Evolutionary conservation across 2,329 filamentous ascomycete genomes (phyloP), one percentile per base, ranked within the genome.

Genomic region (Knufia petricola): DNA sequence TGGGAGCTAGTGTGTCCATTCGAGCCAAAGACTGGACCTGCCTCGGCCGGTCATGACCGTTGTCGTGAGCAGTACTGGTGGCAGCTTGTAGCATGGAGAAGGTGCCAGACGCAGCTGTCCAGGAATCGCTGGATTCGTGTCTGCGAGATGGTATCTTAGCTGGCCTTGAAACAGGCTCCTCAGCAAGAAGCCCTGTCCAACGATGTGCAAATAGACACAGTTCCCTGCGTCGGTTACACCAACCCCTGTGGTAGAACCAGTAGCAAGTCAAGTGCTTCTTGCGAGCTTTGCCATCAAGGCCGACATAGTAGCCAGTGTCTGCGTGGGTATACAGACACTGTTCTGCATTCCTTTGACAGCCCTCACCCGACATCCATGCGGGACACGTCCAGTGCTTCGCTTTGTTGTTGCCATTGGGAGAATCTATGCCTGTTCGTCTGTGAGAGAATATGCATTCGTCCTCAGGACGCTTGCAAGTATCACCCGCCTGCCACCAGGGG

Each of bases 201-300:
- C 37, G 15, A 48, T 55, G 53, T n/a, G 51, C 51, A 37, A 39
- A 55, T 17, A 39, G 37, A 43, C 53, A 55, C 15, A 40, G 15
- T 20, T 46, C 21, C 2, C 36, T 36, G 20, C n/a, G 4, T 23
- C 43, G 37, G 12, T 13, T 30, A 41, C 53, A 55, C 3, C 19
- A 10, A 10, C 28, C 39, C n/a, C 41, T n/a, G 15, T 21, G n/a
- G 26, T 50, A 45, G 44, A 48, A 55, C 28, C 42, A 54, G 36
- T 46, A 48, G 28, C 54, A 56, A 21, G 54, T 56, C 24, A 54
- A 49, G 30, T 56, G 54, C 34, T 52, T 54, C 4, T 26, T 41
- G 10, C n/a, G 44, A 15, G 48, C 37, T 23, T 37, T 49, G 2
- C 44, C 15, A 32, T 54, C 39, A 12, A 21, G n/a, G n/a, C 43